Conservation (phyloP, 1,284 basidiomycete species). For the Xerocomus cyaneibrunnescens region DNA sequence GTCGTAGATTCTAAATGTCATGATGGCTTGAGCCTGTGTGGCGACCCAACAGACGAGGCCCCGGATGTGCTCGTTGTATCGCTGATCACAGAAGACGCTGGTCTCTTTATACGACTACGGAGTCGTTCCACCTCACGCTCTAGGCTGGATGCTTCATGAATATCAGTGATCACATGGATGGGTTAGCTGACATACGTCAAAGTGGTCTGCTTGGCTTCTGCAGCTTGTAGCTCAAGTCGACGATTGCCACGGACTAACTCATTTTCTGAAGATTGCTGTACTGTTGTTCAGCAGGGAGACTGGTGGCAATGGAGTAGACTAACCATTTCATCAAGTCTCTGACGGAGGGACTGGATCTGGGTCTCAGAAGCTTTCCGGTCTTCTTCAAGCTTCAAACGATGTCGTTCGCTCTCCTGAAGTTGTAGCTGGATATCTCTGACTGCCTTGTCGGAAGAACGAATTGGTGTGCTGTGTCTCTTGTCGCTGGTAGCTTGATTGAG, state of each 20-base stretch:
- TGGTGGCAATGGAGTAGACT: conserved; percentile 3
- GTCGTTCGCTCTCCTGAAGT: conserved; percentile 59
- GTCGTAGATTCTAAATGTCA: conserved; percentile 10
- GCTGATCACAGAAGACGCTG: conserved; percentile 35
- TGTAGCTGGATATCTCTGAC: conserved; percentile 55
- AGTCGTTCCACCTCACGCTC: conserved; percentile 71
- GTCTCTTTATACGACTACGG: conserved; percentile 59
- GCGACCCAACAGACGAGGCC: conserved; percentile 33
- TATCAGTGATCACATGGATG: conserved; percentile 1
- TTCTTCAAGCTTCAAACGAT: conserved; percentile 59
- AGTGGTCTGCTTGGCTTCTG: conserved; percentile 68
- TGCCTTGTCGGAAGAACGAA: conserved; percentile 52
- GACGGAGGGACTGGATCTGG: conserved; percentile 56
- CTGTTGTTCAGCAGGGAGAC: conserved; percentile 8
- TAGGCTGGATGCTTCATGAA: conserved; percentile 42
- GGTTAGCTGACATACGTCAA: conserved; percentile 53
- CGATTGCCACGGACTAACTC: conserved; percentile 69
- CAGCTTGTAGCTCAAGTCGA: conserved; percentile 72
- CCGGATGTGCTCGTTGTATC: conserved; percentile 26
- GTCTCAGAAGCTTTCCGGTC: conserved; percentile 59
- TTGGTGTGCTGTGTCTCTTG: conserved; percentile 49
- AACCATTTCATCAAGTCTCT: conserved; percentile 57
- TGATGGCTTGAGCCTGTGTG: conserved; percentile 31
- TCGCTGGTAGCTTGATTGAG: conserved; percentile 51
- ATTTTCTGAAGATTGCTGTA: conserved; percentile 69